Percentiles rank a stretch among this genome's conserved stretches.
phyloP scores from a whole-genome alignment of 352 stramenopile species.

The Globisporangium abappressorium region DNA sequence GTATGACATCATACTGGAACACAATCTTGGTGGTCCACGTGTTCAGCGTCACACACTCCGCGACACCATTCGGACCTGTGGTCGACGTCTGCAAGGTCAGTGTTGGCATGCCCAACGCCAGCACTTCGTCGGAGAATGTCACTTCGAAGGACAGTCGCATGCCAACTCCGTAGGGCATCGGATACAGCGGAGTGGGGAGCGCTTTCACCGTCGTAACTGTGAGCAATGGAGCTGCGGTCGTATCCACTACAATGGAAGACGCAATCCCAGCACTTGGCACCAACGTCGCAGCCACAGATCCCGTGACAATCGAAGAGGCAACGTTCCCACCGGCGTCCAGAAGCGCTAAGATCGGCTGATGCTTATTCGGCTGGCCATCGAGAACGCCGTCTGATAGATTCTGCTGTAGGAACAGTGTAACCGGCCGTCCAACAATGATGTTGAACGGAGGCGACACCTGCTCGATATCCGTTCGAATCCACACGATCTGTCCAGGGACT shows the following conservation, averaged over 20 bases:
- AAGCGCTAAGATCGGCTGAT: slow-evolving; percentile 63
- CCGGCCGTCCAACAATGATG: slow-evolving; percentile 42
- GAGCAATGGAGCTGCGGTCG: slow-evolving; percentile 37
- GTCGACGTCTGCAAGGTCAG: slow-evolving; percentile 47
- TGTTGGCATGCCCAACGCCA: slow-evolving; percentile 47
- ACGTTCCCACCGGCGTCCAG: slow-evolving; percentile 69
- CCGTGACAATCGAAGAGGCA: slow-evolving; percentile 41
- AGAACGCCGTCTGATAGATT: slow-evolving; percentile 65
- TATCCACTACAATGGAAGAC: slow-evolving; percentile 68
- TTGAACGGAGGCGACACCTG: slow-evolving; percentile 59
- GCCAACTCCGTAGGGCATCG: slow-evolving; percentile 63
- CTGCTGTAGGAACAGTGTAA: slow-evolving; percentile 44
- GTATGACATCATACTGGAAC: slow-evolving; percentile 70
- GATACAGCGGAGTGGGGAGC: slow-evolving; percentile 35
- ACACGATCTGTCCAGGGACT: slow-evolving; percentile 31
- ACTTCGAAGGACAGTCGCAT: slow-evolving; percentile 59
- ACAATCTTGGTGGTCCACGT: slow-evolving; percentile 52
- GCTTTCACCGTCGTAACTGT: slow-evolving; percentile 43
- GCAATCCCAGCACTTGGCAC: slow-evolving; percentile 59
- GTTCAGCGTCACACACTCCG: slow-evolving; percentile 51
- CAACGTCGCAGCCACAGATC: slow-evolving; percentile 48
- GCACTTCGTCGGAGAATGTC: slow-evolving; percentile 79
- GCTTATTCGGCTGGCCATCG: slow-evolving; percentile 72
- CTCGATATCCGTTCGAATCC: slow-evolving; percentile 48
- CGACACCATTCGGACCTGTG: slow-evolving; percentile 38